Base-by-base conservation (phyloP, 106 monocot genomes). In the Phalaenopsis aphrodite region DNA sequence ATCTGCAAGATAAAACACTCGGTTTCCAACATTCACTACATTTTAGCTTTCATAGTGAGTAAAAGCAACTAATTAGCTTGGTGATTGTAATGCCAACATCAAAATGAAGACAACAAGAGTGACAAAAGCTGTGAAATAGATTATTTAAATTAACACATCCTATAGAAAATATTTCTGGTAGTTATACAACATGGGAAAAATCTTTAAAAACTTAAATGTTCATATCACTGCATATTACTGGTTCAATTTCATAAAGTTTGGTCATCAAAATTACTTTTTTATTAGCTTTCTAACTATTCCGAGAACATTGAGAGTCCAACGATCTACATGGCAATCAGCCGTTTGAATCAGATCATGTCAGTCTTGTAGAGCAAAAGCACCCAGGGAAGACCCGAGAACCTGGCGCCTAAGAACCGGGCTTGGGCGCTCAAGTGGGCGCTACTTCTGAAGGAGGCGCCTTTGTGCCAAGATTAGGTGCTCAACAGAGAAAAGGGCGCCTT, bases 1-100 rank as follows among this genome's bases (percentile, higher is more conserved):
- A 94, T 65, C 98, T 98, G 86, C 69, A 83, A 42, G 41, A 43
- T 8, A 80, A 73, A 76, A 82, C n/a, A 85, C 1, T 69, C 55
- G 17, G 49, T 52, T 30, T 49, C 49, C n/a, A 76, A 49, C 30
- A 76, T 24, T 74, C 15, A 69, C 8, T 43, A 42, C 19, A 43
- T 12, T 74, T 74, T 74, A 74, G 42, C 74, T 74, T 71, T 71
- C 41, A 71, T 38, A 16, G 39, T 12, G 14, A 71, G 15, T 39
- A 65, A 65, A 65, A 65, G 10, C 64, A 65, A 65, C 8, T 65
- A 24, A 52, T 52, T 52, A 52, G 52, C 12, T 12, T 1, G 21
- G 61, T 21, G 21, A n/a, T 61, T 21, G 15, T 39, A 38, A 37
- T 69, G 38, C 15, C 15, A 1, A 15, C 1, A 69, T 15, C 38